Conservation (phyloP, 2,329 filamentous ascomycete species). For the Thermomyces lanuginosus region DNA sequence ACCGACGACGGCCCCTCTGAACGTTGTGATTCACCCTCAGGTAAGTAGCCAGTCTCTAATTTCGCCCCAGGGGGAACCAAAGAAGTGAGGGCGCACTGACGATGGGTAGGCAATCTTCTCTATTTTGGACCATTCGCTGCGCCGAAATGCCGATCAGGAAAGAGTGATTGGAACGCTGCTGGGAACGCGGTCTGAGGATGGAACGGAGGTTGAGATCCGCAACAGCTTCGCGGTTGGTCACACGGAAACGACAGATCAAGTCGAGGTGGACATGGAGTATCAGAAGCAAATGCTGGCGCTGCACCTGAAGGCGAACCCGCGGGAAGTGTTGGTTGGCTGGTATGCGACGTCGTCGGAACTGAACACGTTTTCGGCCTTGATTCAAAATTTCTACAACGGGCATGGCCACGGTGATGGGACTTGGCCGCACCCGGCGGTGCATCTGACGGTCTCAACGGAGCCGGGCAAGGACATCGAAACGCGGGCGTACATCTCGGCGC, state of each 20-base stretch:
- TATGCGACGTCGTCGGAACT: conserved; percentile 94
- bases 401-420: conserved; percentile 95
- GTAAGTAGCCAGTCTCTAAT: no score
- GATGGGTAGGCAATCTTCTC: conserved; percentile 49
- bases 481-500: conserved; percentile 85
- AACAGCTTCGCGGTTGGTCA: conserved; percentile 96
- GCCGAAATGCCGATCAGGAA: conserved; percentile 79
- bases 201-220: conserved; percentile 86
- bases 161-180: conserved; percentile 94
- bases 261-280: conserved; percentile 99
- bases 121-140: conserved; percentile 74
- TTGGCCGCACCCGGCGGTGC: conserved; percentile 91
- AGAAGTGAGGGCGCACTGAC: no score
- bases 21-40: conserved; percentile 89
- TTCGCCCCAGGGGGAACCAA: no score
- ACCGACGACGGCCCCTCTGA: conserved; percentile 76
- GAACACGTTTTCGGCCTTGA: conserved; percentile 95
- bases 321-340: conserved; percentile 91
- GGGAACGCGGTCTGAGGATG: conserved; percentile 86
- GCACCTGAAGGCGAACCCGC: conserved; percentile 83
- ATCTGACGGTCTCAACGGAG: conserved; percentile 84
- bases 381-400: conserved; percentile 98
- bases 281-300: conserved; percentile 98
- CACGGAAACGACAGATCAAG: conserved; percentile 95
- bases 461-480: conserved; percentile 79